phyloP scores from a whole-genome alignment of 108 stramenopile species.

The Epithemia pelagica region DNA sequence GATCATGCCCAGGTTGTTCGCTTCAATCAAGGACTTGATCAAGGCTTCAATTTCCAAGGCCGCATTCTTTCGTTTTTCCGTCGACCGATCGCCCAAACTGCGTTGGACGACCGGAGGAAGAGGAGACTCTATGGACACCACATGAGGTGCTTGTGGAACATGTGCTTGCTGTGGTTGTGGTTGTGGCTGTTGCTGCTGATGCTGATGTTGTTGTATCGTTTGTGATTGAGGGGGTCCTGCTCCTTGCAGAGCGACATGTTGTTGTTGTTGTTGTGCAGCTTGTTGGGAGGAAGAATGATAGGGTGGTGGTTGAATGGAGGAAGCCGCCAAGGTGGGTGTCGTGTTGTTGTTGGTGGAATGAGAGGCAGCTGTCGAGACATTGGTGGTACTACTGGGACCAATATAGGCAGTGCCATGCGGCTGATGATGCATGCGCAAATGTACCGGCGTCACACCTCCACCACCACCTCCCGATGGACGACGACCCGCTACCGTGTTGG shows the following conservation, averaged over 20 bases:
- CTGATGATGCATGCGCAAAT: background rate
- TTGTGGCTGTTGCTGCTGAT: background rate
- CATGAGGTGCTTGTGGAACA: background rate
- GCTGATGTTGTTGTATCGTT: too few relatives aligned
- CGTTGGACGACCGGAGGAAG: slow-evolving; percentile 81
- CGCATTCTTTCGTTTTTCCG: slow-evolving; percentile 98
- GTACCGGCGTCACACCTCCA: too few relatives aligned
- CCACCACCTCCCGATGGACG: too few relatives aligned
- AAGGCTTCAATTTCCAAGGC: slow-evolving; percentile 95
- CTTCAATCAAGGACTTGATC: slow-evolving; percentile 80
- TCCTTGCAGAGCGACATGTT: too few relatives aligned
- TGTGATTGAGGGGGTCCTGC: too few relatives aligned
- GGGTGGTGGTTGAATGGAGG: too few relatives aligned
- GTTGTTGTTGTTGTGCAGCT: too few relatives aligned
- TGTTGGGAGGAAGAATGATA: too few relatives aligned
- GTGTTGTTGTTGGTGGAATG: background rate
- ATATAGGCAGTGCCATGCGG: background rate
- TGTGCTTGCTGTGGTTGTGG: background rate
- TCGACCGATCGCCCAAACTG: slow-evolving; percentile 93
- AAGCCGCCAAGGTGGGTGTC: too few relatives aligned
- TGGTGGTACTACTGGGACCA: background rate
- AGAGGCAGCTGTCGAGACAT: background rate
- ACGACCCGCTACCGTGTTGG: too few relatives aligned
- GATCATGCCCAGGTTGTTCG: slow-evolving; percentile 70
- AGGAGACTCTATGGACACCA: slow-evolving; percentile 55